Evolutionary conservation across 1,284 basidiomycete genomes (phyloP).

Genomic region (Irpex sp.): DNA sequence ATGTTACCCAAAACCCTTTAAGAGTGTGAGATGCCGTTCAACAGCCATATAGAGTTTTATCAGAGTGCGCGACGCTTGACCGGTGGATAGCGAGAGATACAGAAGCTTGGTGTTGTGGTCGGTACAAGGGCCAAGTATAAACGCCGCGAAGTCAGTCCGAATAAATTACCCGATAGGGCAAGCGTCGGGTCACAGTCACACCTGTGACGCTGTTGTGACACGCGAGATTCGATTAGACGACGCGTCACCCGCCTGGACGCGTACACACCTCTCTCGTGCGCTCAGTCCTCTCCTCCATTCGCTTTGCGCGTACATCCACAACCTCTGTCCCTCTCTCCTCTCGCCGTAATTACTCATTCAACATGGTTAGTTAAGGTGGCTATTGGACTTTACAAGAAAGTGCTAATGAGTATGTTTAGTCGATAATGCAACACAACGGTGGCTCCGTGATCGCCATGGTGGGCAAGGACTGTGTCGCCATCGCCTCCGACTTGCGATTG

Average conservation of each 20-base stretch:
- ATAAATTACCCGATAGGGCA: no score
- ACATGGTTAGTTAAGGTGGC: slow-evolving; percentile 11
- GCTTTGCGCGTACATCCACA: slow-evolving; percentile 1
- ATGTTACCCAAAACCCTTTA: no score
- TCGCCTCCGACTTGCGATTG: slow-evolving; percentile 92
- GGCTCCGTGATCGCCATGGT: slow-evolving; percentile 99
- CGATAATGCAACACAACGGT: slow-evolving; percentile 87
- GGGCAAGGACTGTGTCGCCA: slow-evolving; percentile 98
- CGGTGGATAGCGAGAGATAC: no score
- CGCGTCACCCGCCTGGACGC: slow-evolving; percentile 17
- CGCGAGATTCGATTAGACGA: slow-evolving; percentile 5
- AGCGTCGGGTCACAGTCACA: no score
- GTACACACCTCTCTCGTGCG: not conserved
- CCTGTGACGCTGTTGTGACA: not conserved
- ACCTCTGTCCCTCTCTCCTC: not conserved
- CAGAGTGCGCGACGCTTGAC: no score
- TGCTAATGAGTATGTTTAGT: slow-evolving; percentile 40
- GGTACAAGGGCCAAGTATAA: no score
- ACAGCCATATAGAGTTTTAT: no score
- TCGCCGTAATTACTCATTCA: slow-evolving; percentile 1
- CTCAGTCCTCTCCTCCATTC: not conserved
- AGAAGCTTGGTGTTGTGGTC: no score
- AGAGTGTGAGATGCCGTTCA: no score
- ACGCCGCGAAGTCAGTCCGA: no score
- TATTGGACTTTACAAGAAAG: not conserved